Conservation (phyloP, 208 protist species). For the Trichomonas gallinae region DNA sequence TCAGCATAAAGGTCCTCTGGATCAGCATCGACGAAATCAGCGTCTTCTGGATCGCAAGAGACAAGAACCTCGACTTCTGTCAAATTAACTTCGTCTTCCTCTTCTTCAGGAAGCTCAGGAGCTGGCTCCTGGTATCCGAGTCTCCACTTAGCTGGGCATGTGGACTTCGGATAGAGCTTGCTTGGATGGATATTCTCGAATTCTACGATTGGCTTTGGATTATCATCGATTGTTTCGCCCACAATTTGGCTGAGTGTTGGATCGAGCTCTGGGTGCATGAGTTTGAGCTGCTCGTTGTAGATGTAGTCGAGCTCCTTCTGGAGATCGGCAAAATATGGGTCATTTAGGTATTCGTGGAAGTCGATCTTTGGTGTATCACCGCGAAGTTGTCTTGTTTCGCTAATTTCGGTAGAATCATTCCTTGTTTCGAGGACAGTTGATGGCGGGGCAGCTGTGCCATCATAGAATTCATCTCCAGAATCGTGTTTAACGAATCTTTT, state of each 20-base stretch:
- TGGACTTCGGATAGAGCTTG: not conserved
- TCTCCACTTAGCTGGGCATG: not conserved
- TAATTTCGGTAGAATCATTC: not conserved
- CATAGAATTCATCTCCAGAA: not conserved
- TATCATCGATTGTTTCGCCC: not conserved
- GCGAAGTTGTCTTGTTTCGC: not conserved
- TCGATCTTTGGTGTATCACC: not conserved
- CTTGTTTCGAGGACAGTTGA: not conserved
- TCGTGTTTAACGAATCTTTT: not conserved
- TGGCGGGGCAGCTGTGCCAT: not conserved
- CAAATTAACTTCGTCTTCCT: not conserved
- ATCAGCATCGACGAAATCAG: not conserved
- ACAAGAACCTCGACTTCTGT: not conserved
- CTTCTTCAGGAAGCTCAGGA: not conserved
- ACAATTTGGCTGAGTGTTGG: not conserved
- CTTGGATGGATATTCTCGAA: not conserved
- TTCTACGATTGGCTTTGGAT: not conserved
- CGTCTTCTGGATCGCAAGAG: not conserved
- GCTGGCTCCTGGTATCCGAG: not conserved
- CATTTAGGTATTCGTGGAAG: not conserved
- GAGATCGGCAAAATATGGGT: not conserved
- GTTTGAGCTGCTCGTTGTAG: not conserved
- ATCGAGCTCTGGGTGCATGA: not conserved
- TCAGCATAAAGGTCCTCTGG: not conserved
- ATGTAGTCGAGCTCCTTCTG: not conserved